Evolutionary conservation across 176 grass and related monocot genomes (phyloP).

Genomic region (Cymbopogon citratus): DNA sequence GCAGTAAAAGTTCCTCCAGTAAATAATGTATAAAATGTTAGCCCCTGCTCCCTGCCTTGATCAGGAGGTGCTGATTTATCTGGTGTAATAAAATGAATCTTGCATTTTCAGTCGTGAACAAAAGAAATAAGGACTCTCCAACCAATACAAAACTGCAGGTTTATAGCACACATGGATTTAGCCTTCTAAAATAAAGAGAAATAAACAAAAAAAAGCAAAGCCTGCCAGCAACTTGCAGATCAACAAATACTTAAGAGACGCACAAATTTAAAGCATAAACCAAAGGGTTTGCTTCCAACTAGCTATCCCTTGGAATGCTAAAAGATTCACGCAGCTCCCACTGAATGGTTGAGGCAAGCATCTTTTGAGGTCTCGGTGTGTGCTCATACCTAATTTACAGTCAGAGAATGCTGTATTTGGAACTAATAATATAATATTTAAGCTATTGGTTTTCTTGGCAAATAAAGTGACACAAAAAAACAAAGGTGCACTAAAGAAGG

Average conservation of each 20-base stretch:
- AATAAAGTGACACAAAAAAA: slow-evolving; percentile 7
- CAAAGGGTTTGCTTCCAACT: background rate
- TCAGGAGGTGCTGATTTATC: background rate
- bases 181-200: background rate
- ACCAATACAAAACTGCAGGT: background rate
- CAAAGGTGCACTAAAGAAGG: background rate
- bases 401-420: background rate
- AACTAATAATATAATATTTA: background rate
- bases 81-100: slow-evolving; percentile 8
- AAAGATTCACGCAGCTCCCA: background rate
- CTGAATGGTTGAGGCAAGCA: background rate
- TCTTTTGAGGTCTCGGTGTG: background rate
- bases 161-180: background rate
- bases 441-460: background rate
- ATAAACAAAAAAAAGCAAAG: background rate
- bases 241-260: background rate
- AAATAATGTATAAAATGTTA: background rate
- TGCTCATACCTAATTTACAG: background rate
- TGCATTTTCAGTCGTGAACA: background rate
- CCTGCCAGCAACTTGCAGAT: background rate
- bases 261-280: background rate
- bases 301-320: background rate
- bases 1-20: background rate
- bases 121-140: background rate
- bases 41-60: background rate